Percentiles rank a stretch among this genome's conserved stretches.
Evolutionary conservation across 345 rosid genomes (phyloP).

Genomic region (Salix suchowensis): DNA sequence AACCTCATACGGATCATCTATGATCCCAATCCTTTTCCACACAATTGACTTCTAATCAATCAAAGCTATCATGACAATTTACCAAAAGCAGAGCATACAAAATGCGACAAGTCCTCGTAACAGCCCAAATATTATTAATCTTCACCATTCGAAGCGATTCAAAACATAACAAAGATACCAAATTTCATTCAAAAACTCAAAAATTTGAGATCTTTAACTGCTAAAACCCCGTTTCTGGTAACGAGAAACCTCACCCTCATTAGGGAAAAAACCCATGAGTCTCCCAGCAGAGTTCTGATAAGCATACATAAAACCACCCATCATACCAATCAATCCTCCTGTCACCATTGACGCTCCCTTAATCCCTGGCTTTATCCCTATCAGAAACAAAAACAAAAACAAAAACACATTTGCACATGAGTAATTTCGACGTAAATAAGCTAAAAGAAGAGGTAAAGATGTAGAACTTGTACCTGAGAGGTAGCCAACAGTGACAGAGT

Average conservation of each 20-base stretch:
- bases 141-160: neutral
- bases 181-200: neutral
- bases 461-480: slow-evolving; percentile 53
- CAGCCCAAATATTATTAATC: neutral
- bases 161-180: neutral
- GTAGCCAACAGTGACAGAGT: slow-evolving; percentile 94
- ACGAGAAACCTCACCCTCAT: slow-evolving; percentile 75
- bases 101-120: neutral
- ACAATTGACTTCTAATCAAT: neutral
- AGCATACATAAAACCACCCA: slow-evolving; percentile 99
- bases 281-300: slow-evolving; percentile 97
- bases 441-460: neutral
- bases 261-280: slow-evolving; percentile 93
- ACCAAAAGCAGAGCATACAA: neutral
- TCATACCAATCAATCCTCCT: slow-evolving; percentile 85
- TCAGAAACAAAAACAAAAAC: neutral
- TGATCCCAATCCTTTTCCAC: neutral
- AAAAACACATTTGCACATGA: neutral
- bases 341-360: slow-evolving; percentile 98
- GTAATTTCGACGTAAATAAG: neutral
- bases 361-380: slow-evolving; percentile 86
- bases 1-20: too few species aligned
- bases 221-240: slow-evolving; percentile 25
- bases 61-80: neutral
- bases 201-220: neutral